Base-by-base conservation (phyloP, 2,329 filamentous ascomycete species). In the Botrytis tulipae region DNA sequence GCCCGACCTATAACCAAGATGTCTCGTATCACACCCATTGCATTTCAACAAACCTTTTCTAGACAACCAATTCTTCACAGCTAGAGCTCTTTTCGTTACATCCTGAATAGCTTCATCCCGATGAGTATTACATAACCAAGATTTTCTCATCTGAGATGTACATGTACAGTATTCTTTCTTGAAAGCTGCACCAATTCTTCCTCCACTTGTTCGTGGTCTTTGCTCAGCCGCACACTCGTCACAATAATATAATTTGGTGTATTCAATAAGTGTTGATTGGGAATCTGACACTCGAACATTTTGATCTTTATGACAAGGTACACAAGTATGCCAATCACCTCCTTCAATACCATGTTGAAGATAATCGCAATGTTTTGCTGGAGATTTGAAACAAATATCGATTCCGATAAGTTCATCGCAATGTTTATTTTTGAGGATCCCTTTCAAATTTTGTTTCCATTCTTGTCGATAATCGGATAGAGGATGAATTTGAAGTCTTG, bases 51-150 rank as follows among this genome's bases (percentile, higher is more conserved):
- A 10, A 37, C 25, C 25, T n/a, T 29, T 57, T 32, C 61, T 68
- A 29, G 5, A 8, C 37, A 72, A 35, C 61, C 61, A 72, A 40
- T 46, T 40, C 44, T 46, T 63, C 4, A 67, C 61, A 9, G 46
- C n/a, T 4, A 72, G 14, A 16, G 48, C 18, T 40, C 62, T 68
- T 12, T n/a, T 35, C 48, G 18, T 46, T 16, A 72, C 71, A 20
- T 51, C 42, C 4, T 3, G 1, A n/a, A 68, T 60, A 12, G 35
- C 48, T 20, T 60, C 46, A n/a, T 60, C 20, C 10, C 71, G 44
- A 60, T 72, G 71, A 20, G 2, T 22, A 20, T 48, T 32, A 25
- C 71, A 72, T 16, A 72, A 42, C 71, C 71, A 72, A 9, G 48
- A 44, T 40, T 72, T 68, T 54, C 51, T 44, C 35, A 72, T 37